Conservation (phyloP, 176 grass and related monocot genomes). For the Oryza meyeriana region DNA sequence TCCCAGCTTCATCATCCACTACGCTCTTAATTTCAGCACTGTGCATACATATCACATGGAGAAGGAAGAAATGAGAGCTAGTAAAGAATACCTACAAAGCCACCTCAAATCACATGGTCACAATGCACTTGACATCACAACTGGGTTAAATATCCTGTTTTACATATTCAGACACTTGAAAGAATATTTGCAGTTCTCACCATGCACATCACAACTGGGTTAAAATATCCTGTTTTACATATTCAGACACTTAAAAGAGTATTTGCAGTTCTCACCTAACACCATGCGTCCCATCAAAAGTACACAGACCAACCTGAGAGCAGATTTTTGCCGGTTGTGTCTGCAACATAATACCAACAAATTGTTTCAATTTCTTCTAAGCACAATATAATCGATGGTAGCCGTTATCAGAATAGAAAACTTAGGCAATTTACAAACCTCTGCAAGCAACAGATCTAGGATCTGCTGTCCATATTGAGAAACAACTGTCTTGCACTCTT, state of each 20-base stretch:
- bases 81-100: neutral
- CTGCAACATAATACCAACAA: conserved; percentile 46
- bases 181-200: conserved; percentile 33
- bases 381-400: neutral
- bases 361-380: neutral
- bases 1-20: conserved; percentile 48
- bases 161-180: neutral
- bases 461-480: conserved; percentile 90
- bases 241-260: neutral
- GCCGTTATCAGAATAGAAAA: neutral
- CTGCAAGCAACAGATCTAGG: conserved; percentile 61
- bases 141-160: neutral
- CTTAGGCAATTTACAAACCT: conserved; percentile 44
- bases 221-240: neutral
- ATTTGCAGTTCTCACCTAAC: conserved; percentile 51
- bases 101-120: neutral
- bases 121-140: neutral
- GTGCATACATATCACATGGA: neutral
- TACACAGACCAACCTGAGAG: conserved; percentile 71
- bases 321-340: conserved; percentile 60
- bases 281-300: conserved; percentile 54
- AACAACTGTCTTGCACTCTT: conserved; percentile 97
- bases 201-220: too few relatives aligned
- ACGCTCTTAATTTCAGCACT: conserved; percentile 83
- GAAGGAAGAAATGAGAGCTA: neutral